A percentile compares a stretch with the other conserved stretches of the same genome.
Evolutionary conservation across 495 filamentous ascomycete species (phyloP).

Genomic region (Bacidia rubella): DNA sequence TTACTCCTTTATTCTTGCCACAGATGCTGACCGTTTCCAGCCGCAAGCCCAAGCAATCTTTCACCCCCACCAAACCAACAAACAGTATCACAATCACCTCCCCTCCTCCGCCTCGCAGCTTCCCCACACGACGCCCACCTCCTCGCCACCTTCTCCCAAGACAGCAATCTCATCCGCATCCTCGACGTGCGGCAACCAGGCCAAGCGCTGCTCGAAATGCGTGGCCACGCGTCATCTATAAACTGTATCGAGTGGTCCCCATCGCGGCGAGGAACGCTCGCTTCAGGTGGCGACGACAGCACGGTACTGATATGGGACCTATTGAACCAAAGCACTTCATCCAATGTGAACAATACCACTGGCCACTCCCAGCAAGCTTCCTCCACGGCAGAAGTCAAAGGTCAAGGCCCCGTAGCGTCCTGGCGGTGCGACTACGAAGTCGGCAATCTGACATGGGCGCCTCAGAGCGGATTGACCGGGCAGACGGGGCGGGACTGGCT

Average conservation of each 20-base stretch:
- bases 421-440: constrained; percentile 98
- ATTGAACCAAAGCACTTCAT: constrained; percentile 43
- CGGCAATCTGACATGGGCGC: constrained; percentile 87
- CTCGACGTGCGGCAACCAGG: constrained; percentile 95
- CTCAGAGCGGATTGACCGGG: constrained; percentile 55
- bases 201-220: constrained; percentile 84
- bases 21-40: constrained; percentile 8
- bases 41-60: constrained; percentile 38
- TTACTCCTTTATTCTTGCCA: not conserved
- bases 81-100: constrained; percentile 66
- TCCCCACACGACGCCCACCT: constrained; percentile 94
- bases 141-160: constrained; percentile 88
- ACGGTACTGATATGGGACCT: constrained; percentile 91
- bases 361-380: constrained; percentile 22
- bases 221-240: constrained; percentile 73
- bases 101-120: constrained; percentile 75
- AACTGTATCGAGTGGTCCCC: constrained; percentile 96
- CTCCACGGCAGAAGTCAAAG: constrained; percentile 34
- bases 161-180: constrained; percentile 85
- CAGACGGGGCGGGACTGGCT: constrained; percentile 76
- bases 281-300: constrained; percentile 84
- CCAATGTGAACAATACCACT: constrained; percentile 13
- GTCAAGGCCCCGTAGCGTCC: constrained; percentile 57
- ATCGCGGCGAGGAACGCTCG: constrained; percentile 69
- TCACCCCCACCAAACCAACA: constrained; percentile 57